Evolutionary conservation across 2,329 filamentous ascomycete genomes (phyloP).

Genomic region (Bipolaris zeicola): DNA sequence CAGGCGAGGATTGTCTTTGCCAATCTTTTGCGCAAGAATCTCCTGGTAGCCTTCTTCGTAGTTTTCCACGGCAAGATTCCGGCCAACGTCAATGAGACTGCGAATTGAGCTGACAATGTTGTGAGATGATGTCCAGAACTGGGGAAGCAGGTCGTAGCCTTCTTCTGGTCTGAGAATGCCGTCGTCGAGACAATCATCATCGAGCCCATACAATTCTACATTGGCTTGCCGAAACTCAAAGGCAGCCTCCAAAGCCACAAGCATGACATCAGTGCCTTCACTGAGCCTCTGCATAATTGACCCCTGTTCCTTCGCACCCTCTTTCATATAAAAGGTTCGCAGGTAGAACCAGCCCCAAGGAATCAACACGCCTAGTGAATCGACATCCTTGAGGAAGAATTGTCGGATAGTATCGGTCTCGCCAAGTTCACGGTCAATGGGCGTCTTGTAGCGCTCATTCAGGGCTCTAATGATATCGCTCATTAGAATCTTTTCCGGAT

Average conservation of each 20-base stretch:
- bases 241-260: slow-evolving; percentile 66
- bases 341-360: slow-evolving; percentile 71
- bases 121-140: slow-evolving; percentile 82
- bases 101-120: slow-evolving; percentile 50
- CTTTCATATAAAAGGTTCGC: slow-evolving; percentile 76
- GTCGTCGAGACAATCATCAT: slow-evolving; percentile 63
- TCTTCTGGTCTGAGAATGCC: slow-evolving; percentile 52
- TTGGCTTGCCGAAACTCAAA: slow-evolving; percentile 75
- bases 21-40: slow-evolving; percentile 53
- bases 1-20: slow-evolving; percentile 53
- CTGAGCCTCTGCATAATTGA: slow-evolving; percentile 53
- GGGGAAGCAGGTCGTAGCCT: slow-evolving; percentile 71
- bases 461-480: slow-evolving; percentile 77
- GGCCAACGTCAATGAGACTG: slow-evolving; percentile 50
- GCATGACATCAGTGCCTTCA: slow-evolving; percentile 78
- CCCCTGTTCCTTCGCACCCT: slow-evolving; percentile 63
- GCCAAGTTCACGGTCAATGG: slow-evolving; percentile 66
- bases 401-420: slow-evolving; percentile 81
- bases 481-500: slow-evolving; percentile 70
- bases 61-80: slow-evolving; percentile 48
- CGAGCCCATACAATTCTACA: slow-evolving; percentile 73
- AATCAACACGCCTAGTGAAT: slow-evolving; percentile 73
- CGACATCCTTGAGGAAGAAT: slow-evolving; percentile 74
- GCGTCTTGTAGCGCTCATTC: slow-evolving; percentile 75
- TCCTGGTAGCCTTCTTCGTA: slow-evolving; percentile 47